Conservation (phyloP, 2,329 filamentous ascomycete species). For the Aspergillus cejpii region DNA sequence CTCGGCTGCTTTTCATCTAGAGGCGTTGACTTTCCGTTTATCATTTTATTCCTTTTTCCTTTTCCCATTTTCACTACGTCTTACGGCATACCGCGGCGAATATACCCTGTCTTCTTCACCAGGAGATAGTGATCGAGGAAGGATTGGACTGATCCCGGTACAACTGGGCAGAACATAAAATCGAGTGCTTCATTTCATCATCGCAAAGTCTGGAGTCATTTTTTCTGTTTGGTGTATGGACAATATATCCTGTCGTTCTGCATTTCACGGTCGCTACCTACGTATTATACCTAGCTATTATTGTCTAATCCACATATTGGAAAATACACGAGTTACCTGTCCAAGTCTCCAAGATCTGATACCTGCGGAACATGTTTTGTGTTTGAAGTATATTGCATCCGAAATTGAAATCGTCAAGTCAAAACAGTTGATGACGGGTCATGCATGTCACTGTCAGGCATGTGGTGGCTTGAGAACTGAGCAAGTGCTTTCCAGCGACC, state of each 20-base stretch:
- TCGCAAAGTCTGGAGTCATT: slow-evolving; percentile 1
- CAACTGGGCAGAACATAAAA: slow-evolving; percentile 14
- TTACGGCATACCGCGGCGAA: background rate
- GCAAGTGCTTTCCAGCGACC: too few species aligned
- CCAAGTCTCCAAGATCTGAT: background rate
- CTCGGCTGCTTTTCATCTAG: slow-evolving; percentile 4
- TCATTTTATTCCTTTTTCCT: background rate
- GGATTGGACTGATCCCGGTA: slow-evolving; percentile 11
- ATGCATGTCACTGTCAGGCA: too few species aligned
- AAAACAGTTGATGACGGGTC: background rate
- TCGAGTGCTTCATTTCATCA: slow-evolving; percentile 1
- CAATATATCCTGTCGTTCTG: background rate
- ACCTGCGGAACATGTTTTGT: background rate
- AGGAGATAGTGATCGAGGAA: slow-evolving; percentile 8
- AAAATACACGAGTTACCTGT: background rate
- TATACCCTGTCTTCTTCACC: background rate
- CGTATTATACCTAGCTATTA: background rate
- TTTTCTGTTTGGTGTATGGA: background rate
- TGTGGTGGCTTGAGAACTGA: background rate
- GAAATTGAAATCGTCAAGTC: too few species aligned
- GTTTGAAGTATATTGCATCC: background rate
- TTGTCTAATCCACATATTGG: background rate
- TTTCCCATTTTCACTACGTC: background rate
- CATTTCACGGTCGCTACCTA: background rate
- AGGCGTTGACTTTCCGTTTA: background rate